Conservation (phyloP, 768 basidiomycete species). For the Boletus sensibilis region DNA sequence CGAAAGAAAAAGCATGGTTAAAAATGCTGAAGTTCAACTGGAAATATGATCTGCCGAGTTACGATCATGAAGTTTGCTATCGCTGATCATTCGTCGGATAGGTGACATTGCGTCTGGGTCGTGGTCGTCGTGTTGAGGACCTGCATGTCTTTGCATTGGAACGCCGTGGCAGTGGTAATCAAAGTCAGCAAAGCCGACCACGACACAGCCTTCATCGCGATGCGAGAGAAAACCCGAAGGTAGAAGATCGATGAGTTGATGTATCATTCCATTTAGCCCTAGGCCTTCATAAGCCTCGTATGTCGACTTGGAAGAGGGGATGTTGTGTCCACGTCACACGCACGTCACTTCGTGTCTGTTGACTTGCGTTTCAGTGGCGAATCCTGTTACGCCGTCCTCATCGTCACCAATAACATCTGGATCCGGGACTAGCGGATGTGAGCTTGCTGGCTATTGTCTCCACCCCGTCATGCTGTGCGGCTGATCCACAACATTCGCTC, state of each 20-base stretch:
- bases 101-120: constrained; percentile 17
- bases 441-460: too few species aligned
- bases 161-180: not conserved
- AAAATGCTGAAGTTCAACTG: constrained; percentile 10
- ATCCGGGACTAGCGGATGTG: too few species aligned
- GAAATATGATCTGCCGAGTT: constrained; percentile 7
- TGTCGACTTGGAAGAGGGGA: too few species aligned
- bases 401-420: too few species aligned
- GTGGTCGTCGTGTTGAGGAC: not conserved
- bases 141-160: not conserved
- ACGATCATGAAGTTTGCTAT: not conserved
- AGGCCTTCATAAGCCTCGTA: not conserved
- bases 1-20: too few species aligned
- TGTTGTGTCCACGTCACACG: too few species aligned
- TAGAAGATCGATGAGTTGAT: not conserved
- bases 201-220: not conserved
- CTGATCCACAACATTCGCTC: too few species aligned
- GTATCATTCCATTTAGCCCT: not conserved
- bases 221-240: not conserved
- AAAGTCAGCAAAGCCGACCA: not conserved
- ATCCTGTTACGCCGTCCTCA: too few species aligned
- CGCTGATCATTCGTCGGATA: not conserved
- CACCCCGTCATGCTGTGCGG: too few species aligned
- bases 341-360: too few species aligned
- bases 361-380: too few species aligned